Evolutionary conservation across 2,329 filamentous ascomycete species (phyloP), one percentile per base, ranked within the genome.

Genomic region (Waltergamsia citrina): DNA sequence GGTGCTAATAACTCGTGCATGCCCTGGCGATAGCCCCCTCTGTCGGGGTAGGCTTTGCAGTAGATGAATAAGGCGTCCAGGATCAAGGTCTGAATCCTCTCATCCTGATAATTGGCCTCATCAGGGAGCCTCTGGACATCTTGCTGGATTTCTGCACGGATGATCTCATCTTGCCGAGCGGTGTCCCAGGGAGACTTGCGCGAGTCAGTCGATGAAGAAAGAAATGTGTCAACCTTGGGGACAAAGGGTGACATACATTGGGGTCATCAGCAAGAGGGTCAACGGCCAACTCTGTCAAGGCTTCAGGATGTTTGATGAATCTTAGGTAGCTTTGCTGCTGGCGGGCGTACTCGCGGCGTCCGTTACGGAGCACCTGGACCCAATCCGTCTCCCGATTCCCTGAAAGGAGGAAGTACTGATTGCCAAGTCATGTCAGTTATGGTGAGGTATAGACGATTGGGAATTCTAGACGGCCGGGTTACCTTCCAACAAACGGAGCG

Each of bases 1-100:
- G 92, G 88, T 1, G 92, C 92, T 11, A 96, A 67, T 28, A 98
- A 66, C 59, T 98, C 92, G 53, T 98, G 92, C 90, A 98, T 98
- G 9, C 92, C 92, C 61, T 98, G 92, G n/a, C 92, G 78, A 53
- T 98, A 98, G 14, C 77, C 87, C 12, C 86, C 86, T 35, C 86
- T 71, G 44, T 81, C 78, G 2, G 85, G 85, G 50, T 96, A 85
- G 34, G 93, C 71, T 57, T 94, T 96, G 62, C 87, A 92, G 60
- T 88, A 96, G 43, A 98, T 74, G 57, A 96, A 98, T 22, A 98
- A 67, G 21, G 95, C 78, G 51, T 98, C 85, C 21, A 93, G 62
- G 47, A 98, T 79, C 57, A 85, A 83, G 27, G 68, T 70, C 54
- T 96, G 92, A 2, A 84, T 85, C 11, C 69, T 63, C 10, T 80